Conservation (phyloP, 129 eudicot species). For the Cynara cardunculus region DNA sequence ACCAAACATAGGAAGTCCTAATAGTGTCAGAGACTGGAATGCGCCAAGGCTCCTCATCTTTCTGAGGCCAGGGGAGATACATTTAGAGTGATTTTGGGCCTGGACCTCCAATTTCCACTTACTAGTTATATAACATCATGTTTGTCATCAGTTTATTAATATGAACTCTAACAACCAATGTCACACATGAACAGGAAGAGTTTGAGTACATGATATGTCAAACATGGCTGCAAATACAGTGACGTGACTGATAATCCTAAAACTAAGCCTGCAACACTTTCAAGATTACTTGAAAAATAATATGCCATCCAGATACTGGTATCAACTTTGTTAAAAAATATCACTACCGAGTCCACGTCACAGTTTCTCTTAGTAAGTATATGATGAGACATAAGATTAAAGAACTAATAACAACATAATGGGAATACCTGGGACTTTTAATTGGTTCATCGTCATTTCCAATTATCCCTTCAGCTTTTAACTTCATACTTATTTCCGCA, state of each 20-base stretch:
- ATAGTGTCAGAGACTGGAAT: not conserved
- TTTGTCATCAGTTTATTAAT: too few relatives aligned
- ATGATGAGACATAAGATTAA: slow-evolving; percentile 5
- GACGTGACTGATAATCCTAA: not conserved
- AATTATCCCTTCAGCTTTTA: slow-evolving; percentile 70
- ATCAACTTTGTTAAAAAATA: not conserved
- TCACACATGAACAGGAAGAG: not conserved
- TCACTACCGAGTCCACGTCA: not conserved
- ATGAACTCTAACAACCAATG: not conserved
- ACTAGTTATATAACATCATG: not conserved
- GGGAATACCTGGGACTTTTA: slow-evolving; percentile 56
- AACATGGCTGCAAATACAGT: not conserved
- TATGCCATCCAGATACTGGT: not conserved
- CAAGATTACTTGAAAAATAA: not conserved
- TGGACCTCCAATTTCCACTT: not conserved
- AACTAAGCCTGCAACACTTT: not conserved
- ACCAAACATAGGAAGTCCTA: not conserved
- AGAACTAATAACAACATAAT: not conserved
- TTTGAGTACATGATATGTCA: not conserved
- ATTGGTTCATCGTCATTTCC: slow-evolving; percentile 50
- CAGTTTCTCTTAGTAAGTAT: not conserved
- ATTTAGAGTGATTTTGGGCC: not conserved
- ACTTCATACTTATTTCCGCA: slow-evolving; percentile 83
- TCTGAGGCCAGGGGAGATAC: not conserved
- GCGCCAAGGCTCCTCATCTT: not conserved